Conservation (phyloP, 345 rosid genomes). For the Boechera retrofracta region DNA sequence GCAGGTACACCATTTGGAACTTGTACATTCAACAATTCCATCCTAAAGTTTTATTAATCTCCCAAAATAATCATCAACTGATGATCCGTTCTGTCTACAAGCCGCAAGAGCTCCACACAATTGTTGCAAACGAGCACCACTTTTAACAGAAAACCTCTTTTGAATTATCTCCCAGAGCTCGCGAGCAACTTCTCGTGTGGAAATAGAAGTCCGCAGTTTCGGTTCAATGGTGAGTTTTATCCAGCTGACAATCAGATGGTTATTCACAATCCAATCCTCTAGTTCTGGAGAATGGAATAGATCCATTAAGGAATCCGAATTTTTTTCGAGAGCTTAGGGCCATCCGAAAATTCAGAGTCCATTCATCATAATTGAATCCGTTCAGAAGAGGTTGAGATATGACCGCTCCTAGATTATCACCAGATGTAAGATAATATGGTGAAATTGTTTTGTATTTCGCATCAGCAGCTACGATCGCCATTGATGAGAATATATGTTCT, state of each 20-base stretch:
- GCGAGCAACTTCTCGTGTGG: too few species aligned
- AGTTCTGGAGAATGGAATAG: background rate
- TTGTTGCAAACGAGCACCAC: too few species aligned
- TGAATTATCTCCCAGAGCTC: too few species aligned
- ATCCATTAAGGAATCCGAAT: background rate
- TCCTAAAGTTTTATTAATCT: background rate
- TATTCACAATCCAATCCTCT: background rate
- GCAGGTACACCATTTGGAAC: background rate
- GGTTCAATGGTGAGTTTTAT: background rate
- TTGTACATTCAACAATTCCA: background rate
- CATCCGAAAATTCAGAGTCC: background rate
- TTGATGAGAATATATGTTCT: too few species aligned
- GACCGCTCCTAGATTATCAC: too few species aligned
- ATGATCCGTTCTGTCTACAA: background rate
- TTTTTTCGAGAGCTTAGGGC: background rate
- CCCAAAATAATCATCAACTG: background rate
- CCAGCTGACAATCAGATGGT: background rate
- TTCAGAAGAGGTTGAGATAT: too few species aligned
- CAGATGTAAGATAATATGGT: too few species aligned
- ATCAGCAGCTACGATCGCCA: too few species aligned
- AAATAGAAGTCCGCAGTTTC: background rate
- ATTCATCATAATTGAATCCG: too few species aligned
- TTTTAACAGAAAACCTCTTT: too few species aligned
- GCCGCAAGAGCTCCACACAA: background rate
- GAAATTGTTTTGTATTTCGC: too few species aligned